Percentiles rank a stretch among this genome's conserved stretches.
These are phyloP conservation scores for Paecilomyces sp. DNA, from an alignment of 2,329 filamentous ascomycete genomes.

Conservation along the genomic window DNA sequence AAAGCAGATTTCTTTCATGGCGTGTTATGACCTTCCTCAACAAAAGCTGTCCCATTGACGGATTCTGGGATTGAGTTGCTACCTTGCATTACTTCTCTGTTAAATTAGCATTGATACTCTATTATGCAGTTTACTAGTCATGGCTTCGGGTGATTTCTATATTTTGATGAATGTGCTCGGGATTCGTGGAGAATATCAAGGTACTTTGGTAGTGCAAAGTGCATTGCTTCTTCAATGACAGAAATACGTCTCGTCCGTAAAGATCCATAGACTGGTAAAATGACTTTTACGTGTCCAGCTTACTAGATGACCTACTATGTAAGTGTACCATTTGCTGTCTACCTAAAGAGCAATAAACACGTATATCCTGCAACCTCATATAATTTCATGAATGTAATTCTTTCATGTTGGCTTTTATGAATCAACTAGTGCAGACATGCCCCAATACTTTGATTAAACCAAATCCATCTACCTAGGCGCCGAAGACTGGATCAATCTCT, in stretches of 20 bases:
- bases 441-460: too few relatives aligned
- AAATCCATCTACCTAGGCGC: conserved; percentile 6
- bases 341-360: too few relatives aligned
- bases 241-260: neutral
- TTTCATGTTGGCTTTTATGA: neutral
- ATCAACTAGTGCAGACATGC: neutral
- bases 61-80: neutral
- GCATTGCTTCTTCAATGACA: neutral
- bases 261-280: neutral
- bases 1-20: neutral
- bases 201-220: neutral
- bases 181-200: too few relatives aligned
- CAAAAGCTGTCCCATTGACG: neutral
- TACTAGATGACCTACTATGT: too few relatives aligned
- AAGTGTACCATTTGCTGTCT: too few relatives aligned
- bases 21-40: neutral
- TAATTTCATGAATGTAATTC: too few relatives aligned
- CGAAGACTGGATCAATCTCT: conserved; percentile 37
- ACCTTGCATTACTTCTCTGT: neutral
- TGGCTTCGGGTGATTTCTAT: neutral
- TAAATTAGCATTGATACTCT: neutral
- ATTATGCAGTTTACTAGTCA: neutral
- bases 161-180: neutral
- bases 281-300: too few relatives aligned
- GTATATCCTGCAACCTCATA: too few relatives aligned